phyloP scores from a whole-genome alignment of 495 filamentous ascomycete genomes.

The Tuber umbilicatum region DNA sequence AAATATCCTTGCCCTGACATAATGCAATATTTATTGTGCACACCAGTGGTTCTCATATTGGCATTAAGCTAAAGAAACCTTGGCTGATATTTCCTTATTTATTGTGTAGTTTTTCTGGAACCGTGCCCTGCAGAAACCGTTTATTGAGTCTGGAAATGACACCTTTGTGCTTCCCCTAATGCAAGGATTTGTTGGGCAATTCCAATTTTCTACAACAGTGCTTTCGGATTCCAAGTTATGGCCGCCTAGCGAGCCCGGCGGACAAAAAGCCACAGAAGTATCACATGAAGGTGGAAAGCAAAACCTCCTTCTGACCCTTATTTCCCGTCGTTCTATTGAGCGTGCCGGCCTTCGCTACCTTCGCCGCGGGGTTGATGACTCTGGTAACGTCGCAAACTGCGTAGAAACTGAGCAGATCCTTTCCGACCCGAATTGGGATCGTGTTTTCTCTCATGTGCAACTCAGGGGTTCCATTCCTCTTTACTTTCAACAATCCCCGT shows the following conservation, averaged over 20 bases:
- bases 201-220: conserved; percentile 55
- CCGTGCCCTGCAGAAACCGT: conserved; percentile 61
- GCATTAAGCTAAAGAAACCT: background rate
- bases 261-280: conserved; percentile 18
- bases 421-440: conserved; percentile 53
- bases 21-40: background rate
- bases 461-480: conserved; percentile 80
- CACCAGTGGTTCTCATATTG: background rate
- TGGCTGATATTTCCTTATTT: conserved; percentile 24
- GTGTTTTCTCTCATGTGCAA: conserved; percentile 76
- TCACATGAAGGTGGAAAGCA: conserved; percentile 17
- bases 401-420: conserved; percentile 94
- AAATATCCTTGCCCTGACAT: background rate
- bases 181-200: conserved; percentile 91
- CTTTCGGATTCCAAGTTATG: conserved; percentile 24
- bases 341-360: conserved; percentile 85
- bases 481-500: conserved; percentile 89
- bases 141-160: conserved; percentile 62
- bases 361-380: conserved; percentile 81
- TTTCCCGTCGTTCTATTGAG: conserved; percentile 76
- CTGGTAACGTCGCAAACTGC: conserved; percentile 77
- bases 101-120: conserved; percentile 81
- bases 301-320: conserved; percentile 70
- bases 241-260: conserved; percentile 32
- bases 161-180: conserved; percentile 72